Evolutionary conservation across 805 yeast genomes (phyloP), one percentile per base, ranked within the genome.

Genomic region (Danielozyma ontarioensis): DNA sequence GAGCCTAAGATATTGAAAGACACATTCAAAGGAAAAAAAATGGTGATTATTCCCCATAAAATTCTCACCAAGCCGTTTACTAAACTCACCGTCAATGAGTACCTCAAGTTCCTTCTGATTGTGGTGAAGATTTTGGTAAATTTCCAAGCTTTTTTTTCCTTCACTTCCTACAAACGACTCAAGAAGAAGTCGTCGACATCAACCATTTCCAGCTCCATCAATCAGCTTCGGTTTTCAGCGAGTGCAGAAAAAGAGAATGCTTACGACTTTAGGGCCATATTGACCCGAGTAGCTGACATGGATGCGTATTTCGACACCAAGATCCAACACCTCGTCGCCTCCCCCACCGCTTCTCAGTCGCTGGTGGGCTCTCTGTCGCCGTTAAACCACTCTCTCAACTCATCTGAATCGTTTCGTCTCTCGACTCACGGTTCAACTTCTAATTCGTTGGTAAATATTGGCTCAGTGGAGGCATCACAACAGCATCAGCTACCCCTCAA

Each of bases 51-150:
- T 5, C 71, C 72, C 1, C 71, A 66, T 37, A 57, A 57, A 37
- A 62, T 66, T n/a, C 50, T 66, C 28, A 57, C 52, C 37, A 62
- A 63, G 32, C 70, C 71, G 10, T 60, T 66, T 39, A 48, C 57
- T 22, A 59, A 59, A 34, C 47, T 66, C 19, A 46, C 61, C 17
- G 49, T 61, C 13, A 54, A 54, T 33, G 72, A 66, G 38, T 64
- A 59, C 35, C 45, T 64, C 29, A 50, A 47, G 36, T 64, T 66
- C 34, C 46, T 66, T 5, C 51, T 57, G 40, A 41, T 64, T 0
- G 47, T 66, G 4, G 70, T 61, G 4, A 64, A 65, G 37, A 52
- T 66, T 4, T 30, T 66, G 3, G 46, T 55, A 19, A 64, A 63
- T 36, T 66, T 63, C 41, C 55, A 57, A 33, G 41, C 43, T 1